Evolutionary conservation across 495 filamentous ascomycete genomes (phyloP).

Genomic region (Lasiosphaeria ovina): DNA sequence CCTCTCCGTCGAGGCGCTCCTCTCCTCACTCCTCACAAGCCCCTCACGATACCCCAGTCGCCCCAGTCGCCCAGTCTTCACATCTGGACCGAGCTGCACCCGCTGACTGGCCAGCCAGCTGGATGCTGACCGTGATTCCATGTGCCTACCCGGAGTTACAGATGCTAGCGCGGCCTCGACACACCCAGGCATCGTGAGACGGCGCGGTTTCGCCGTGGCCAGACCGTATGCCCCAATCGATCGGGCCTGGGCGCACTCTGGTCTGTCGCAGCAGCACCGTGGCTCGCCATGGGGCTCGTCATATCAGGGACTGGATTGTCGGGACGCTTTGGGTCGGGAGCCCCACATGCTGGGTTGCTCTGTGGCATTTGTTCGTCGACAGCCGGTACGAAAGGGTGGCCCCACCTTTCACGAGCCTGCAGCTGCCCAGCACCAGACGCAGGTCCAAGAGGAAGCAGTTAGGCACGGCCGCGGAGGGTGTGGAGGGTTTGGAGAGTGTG

Average conservation of each 20-base stretch:
- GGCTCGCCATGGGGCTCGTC: neutral
- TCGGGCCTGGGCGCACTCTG: neutral
- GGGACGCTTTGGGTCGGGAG: neutral
- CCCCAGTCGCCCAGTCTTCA: constrained; percentile 6
- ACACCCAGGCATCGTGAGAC: constrained; percentile 3
- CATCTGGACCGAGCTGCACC: constrained; percentile 13
- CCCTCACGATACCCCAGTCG: constrained; percentile 5
- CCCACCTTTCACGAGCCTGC: constrained; percentile 7
- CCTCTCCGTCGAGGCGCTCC: constrained; percentile 7
- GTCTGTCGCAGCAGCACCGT: neutral
- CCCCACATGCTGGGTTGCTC: neutral
- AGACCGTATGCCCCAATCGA: too few species aligned
- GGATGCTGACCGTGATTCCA: constrained; percentile 33
- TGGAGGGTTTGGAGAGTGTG: neutral
- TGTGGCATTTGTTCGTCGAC: neutral
- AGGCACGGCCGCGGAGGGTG: constrained; percentile 22
- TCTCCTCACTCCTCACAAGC: constrained; percentile 6
- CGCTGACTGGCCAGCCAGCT: constrained; percentile 25
- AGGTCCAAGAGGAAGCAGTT: constrained; percentile 35
- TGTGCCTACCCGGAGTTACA: constrained; percentile 27
- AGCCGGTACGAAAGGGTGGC: neutral
- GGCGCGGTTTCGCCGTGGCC: too few species aligned
- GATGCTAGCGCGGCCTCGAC: constrained; percentile 14
- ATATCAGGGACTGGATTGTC: too few species aligned
- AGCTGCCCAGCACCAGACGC: constrained; percentile 23